Conservation (phyloP, 352 stramenopile genomes). For the Phytopythium ostracodes region DNA sequence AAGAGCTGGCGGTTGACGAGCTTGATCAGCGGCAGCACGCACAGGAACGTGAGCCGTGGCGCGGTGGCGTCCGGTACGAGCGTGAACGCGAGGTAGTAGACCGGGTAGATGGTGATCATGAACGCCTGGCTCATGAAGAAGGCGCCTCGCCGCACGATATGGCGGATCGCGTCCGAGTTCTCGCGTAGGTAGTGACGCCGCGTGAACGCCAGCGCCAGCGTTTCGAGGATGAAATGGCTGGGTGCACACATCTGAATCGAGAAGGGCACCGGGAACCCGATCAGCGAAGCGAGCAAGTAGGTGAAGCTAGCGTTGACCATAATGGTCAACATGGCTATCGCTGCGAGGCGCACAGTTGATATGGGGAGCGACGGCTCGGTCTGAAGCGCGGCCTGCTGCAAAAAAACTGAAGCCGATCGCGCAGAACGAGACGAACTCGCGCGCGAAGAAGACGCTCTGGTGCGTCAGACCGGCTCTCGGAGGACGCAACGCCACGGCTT, state of each 20-base stretch:
- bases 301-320: neutral
- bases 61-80: conserved; percentile 10
- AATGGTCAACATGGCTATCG: neutral
- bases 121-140: conserved; percentile 15
- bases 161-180: neutral
- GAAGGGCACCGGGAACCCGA: conserved; percentile 31
- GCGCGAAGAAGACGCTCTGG: conserved; percentile 3
- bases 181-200: neutral
- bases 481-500: neutral
- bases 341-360: neutral
- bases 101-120: conserved; percentile 15
- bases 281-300: neutral
- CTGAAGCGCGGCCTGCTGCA: neutral
- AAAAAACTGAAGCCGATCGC: neutral
- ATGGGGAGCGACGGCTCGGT: neutral
- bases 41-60: conserved; percentile 8
- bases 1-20: conserved; percentile 13
- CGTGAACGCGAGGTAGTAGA: conserved; percentile 19
- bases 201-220: neutral
- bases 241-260: conserved; percentile 7
- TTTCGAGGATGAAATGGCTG: neutral
- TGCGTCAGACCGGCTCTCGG: neutral
- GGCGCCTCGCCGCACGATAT: conserved; percentile 1
- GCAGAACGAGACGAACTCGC: neutral
- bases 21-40: conserved; percentile 12